These are phyloP conservation scores for Pichia insulana DNA, from an alignment of 805 yeast genomes.

Conservation along the genomic window DNA sequence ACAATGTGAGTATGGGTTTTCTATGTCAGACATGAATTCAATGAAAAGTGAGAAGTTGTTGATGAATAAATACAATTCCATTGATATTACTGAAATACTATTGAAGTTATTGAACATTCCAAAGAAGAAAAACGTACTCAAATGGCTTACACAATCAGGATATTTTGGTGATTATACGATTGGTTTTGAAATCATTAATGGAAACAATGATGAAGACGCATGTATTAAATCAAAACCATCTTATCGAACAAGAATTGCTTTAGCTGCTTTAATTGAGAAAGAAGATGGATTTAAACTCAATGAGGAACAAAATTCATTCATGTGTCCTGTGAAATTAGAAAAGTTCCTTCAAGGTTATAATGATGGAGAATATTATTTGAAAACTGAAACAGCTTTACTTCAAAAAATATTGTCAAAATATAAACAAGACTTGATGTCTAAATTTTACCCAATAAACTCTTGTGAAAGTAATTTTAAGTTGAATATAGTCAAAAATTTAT, in stretches of 20 bases:
- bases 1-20: slow-evolving; percentile 82
- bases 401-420: slow-evolving; percentile 28
- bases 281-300: slow-evolving; percentile 4
- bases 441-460: slow-evolving; percentile 2
- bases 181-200: slow-evolving; percentile 20
- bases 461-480: not conserved
- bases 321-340: slow-evolving; percentile 27
- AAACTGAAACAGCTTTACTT: slow-evolving; percentile 25
- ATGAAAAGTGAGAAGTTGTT: slow-evolving; percentile 44
- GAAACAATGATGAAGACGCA: not conserved
- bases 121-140: slow-evolving; percentile 2
- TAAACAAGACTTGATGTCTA: slow-evolving; percentile 1
- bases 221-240: slow-evolving; percentile 35
- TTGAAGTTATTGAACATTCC: slow-evolving; percentile 1
- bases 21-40: slow-evolving; percentile 35
- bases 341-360: slow-evolving; percentile 38
- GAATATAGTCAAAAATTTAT: not conserved
- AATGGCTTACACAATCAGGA: slow-evolving; percentile 35
- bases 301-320: slow-evolving; percentile 3
- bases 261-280: slow-evolving; percentile 45
- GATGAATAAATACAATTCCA: slow-evolving; percentile 2
- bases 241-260: slow-evolving; percentile 67
- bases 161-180: slow-evolving; percentile 75
- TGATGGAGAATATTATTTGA: slow-evolving; percentile 36
- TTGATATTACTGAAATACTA: slow-evolving; percentile 12